Evolutionary conservation across 1,284 basidiomycete genomes (phyloP).

Genomic region (Retiboletus flavoniger): DNA sequence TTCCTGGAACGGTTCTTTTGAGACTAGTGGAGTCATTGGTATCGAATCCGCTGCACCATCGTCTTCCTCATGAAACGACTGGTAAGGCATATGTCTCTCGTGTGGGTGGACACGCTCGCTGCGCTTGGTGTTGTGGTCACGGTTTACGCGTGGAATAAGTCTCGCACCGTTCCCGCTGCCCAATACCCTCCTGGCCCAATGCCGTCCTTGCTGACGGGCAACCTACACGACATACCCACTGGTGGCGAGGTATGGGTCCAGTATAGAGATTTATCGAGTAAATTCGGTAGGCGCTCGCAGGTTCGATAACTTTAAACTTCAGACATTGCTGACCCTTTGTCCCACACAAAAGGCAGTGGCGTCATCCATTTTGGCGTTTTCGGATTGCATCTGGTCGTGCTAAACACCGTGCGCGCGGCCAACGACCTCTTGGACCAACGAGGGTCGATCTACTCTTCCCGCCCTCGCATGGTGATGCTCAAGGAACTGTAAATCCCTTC

Average conservation of each 20-base stretch:
- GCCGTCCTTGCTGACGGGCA: neutral
- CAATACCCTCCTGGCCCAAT: neutral
- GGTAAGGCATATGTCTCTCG: too few species aligned
- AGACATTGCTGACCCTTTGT: neutral
- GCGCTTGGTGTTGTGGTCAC: neutral
- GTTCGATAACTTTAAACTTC: neutral
- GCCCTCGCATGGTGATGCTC: constrained; percentile 14
- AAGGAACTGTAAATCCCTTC: constrained; percentile 5
- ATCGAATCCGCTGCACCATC: too few species aligned
- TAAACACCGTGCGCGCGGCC: neutral
- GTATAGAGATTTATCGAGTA: constrained; percentile 1
- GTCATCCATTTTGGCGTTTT: neutral
- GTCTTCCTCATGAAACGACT: too few species aligned
- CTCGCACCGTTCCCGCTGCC: neutral
- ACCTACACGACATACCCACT: neutral
- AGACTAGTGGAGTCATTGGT: too few species aligned
- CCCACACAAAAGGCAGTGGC: neutral
- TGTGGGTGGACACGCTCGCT: neutral
- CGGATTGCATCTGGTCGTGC: neutral
- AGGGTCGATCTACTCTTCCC: neutral
- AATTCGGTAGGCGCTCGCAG: neutral
- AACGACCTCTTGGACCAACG: neutral
- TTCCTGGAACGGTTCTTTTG: too few species aligned
- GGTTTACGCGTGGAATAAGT: neutral
- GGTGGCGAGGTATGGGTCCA: neutral